Evolutionary conservation across 1,284 basidiomycete genomes (phyloP), one percentile per base, ranked within the genome.

Genomic region (Pseudozyma hubeiensis): DNA sequence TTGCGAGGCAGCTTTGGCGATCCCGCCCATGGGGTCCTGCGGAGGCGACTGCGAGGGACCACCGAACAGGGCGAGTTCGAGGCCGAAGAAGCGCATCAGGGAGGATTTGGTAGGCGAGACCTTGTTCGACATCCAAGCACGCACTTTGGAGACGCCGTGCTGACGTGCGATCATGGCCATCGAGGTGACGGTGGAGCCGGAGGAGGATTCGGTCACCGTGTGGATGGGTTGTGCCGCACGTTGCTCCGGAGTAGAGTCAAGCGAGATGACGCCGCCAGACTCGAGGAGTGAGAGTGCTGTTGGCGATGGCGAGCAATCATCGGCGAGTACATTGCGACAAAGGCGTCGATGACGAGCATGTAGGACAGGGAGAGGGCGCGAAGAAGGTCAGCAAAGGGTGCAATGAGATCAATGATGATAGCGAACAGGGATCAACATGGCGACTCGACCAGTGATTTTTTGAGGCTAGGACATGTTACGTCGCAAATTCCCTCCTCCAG

Each of bases 31-130:
- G 2, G 66, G 63, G 41, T 77, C 75, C 19, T 47, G 52, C 1
- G 71, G 70, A 1, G 67, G 59, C 2, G 63, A 62, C 39, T 77
- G 75, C 4, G 63, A 68, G 4, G 75, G 75, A 5, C 75, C 75
- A 31, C 75, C 75, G 34, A 77, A 77, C n/a, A 77, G 64, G 3
- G 58, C 54, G 14, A 77, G 57, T 37, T 72, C 61, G 16, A 77
- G 67, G 24, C 75, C 75, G n/a, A 77, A 77, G 45, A 77, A 70
- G 10, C 75, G 65, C 75, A 77, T 66, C 7, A 77, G 53, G 5
- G 65, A 61, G 4, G 67, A 46, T 44, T 77, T 77, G 49, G 75
- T 63, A 40, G 61, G 57, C n/a, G 53, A 64, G 31, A 71, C 62
- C 51, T 77, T 75, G 67, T 77, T 77, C 11, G 61, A 64, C 58